These are phyloP conservation scores for Xylaria sp. DNA, from an alignment of 2,329 filamentous ascomycete species.

Conservation along the genomic window DNA sequence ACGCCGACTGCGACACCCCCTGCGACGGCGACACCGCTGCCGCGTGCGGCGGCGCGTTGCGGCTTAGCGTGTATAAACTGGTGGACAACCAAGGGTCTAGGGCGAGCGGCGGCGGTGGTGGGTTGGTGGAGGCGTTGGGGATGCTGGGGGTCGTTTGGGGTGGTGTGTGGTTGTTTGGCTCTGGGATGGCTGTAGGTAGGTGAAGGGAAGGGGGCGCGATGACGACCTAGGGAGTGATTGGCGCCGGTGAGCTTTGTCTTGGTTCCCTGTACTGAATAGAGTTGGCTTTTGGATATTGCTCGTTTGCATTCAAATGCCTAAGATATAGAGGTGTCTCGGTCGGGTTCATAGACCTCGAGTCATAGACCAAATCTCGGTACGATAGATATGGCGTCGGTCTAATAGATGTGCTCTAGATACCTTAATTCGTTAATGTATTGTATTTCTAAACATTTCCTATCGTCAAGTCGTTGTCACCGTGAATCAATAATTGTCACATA, in stretches of 20 bases:
- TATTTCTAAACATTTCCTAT: not conserved
- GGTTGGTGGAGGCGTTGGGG: slow-evolving; percentile 5
- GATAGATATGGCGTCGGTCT: slow-evolving; percentile 5
- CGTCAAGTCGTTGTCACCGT: not conserved
- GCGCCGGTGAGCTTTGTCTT: not conserved
- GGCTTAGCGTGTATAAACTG: slow-evolving; percentile 48
- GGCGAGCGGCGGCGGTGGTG: not conserved
- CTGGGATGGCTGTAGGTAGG: slow-evolving; percentile 5
- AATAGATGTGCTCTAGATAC: slow-evolving; percentile 8
- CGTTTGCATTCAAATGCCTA: not conserved
- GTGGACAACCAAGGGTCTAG: too few species aligned
- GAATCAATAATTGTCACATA: slow-evolving; percentile 38
- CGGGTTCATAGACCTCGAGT: not conserved
- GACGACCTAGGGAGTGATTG: not conserved
- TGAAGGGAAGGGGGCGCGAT: not conserved
- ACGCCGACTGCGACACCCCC: slow-evolving; percentile 51
- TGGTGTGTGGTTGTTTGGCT: slow-evolving; percentile 8
- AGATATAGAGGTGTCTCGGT: not conserved
- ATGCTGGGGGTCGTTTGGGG: slow-evolving; percentile 11
- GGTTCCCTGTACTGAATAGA: not conserved
- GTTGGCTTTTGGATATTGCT: not conserved
- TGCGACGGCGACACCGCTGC: slow-evolving; percentile 57
- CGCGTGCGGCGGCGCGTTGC: slow-evolving; percentile 57
- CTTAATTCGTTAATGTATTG: not conserved
- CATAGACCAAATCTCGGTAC: not conserved